phyloP scores from a whole-genome alignment of 805 yeast species.

The Saccharomycopsis sp. region DNA sequence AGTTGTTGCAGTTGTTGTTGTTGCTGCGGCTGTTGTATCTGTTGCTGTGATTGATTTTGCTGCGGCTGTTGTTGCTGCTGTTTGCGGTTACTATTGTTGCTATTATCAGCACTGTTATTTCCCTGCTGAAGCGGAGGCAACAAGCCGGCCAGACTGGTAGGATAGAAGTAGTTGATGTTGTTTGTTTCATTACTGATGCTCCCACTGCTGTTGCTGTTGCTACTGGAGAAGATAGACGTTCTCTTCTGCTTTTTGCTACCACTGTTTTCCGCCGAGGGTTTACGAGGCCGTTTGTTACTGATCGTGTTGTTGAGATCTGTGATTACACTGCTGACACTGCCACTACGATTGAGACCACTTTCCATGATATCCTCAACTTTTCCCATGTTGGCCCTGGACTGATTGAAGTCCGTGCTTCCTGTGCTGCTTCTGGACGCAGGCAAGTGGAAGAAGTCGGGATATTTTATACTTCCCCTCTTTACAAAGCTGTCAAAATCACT shows the following conservation, averaged over 20 bases:
- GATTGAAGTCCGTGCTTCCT: background rate
- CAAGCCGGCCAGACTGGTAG: background rate
- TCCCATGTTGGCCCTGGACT: background rate
- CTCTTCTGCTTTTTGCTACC: background rate
- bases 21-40: slow-evolving; percentile 2
- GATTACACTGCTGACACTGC: background rate
- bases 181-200: background rate
- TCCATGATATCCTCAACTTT: slow-evolving; percentile 10
- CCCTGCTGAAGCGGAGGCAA: background rate
- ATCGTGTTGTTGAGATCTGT: background rate
- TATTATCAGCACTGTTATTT: background rate
- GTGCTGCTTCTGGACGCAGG: background rate
- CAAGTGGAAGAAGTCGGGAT: slow-evolving; percentile 8
- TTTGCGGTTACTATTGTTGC: too few relatives aligned
- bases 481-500: slow-evolving; percentile 32
- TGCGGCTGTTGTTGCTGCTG: background rate
- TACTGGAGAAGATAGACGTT: background rate
- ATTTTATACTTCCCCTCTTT: slow-evolving; percentile 30
- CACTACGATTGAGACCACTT: background rate
- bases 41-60: slow-evolving; percentile 6
- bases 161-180: background rate
- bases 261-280: background rate
- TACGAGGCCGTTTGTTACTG: background rate
- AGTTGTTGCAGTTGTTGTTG: slow-evolving; percentile 20
- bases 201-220: slow-evolving; percentile 6